phyloP scores from a whole-genome alignment of 176 grass and related monocot species.

The Bonia amplexicaulis region DNA sequence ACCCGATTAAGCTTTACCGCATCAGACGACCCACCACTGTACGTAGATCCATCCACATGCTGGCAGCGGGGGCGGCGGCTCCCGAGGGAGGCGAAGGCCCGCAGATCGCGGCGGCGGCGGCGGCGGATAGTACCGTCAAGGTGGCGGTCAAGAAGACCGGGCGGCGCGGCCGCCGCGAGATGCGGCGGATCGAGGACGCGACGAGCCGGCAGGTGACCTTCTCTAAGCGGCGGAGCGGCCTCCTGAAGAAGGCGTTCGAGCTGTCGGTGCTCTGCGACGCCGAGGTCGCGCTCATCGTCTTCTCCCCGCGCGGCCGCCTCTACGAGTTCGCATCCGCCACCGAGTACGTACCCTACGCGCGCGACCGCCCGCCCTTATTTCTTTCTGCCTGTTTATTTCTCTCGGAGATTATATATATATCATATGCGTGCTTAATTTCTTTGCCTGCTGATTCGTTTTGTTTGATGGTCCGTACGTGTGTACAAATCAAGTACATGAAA shows the following conservation, averaged over 20 bases:
- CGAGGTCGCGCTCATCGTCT: slow-evolving; percentile 78
- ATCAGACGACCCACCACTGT: background rate
- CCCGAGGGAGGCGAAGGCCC: background rate
- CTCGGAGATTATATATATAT: background rate
- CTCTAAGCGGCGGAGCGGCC: slow-evolving; percentile 66
- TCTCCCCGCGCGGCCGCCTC: slow-evolving; percentile 65
- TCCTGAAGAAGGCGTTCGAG: slow-evolving; percentile 85
- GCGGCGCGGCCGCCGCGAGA: slow-evolving; percentile 59
- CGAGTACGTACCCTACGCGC: slow-evolving; percentile 27
- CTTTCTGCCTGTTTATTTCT: no score
- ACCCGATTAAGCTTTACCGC: background rate
- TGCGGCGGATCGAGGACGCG: slow-evolving; percentile 77
- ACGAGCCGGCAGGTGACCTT: slow-evolving; percentile 89
- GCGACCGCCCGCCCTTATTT: no score
- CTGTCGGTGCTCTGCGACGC: slow-evolving; percentile 81
- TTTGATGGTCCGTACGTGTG: background rate
- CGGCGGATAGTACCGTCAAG: background rate
- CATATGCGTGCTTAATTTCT: background rate
- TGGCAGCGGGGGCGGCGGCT: background rate
- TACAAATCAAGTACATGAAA: background rate
- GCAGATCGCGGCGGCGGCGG: slow-evolving; percentile 5
- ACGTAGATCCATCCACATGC: background rate
- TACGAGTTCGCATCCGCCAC: slow-evolving; percentile 61
- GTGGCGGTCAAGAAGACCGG: background rate
- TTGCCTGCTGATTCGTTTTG: background rate